Evolutionary conservation across 495 filamentous ascomycete species (phyloP).

Genomic region (Aspergillus heteromorphus): DNA sequence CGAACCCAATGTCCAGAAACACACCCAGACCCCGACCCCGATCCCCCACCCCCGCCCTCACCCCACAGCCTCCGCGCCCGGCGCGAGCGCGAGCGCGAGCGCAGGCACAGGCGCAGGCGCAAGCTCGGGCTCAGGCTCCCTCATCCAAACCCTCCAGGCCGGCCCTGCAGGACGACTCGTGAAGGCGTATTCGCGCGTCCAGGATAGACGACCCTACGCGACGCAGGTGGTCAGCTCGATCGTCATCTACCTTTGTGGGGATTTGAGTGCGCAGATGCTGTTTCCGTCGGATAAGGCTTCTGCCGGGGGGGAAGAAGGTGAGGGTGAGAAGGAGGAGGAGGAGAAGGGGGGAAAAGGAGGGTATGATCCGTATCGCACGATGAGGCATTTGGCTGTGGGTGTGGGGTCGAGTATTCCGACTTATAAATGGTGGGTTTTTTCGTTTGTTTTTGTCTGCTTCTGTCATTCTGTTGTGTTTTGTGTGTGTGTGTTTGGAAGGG

Average conservation of each 20-base stretch:
- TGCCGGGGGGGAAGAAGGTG: conserved; percentile 1
- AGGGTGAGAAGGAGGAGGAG: not conserved
- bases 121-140: conserved; percentile 39
- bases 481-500: too few relatives aligned
- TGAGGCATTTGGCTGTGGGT: conserved; percentile 69
- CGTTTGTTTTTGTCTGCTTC: too few relatives aligned
- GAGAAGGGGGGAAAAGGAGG: conserved; percentile 39
- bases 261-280: conserved; percentile 69
- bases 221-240: conserved; percentile 74
- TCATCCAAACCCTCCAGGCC: conserved; percentile 57
- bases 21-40: conserved; percentile 1
- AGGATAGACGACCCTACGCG: conserved; percentile 62
- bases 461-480: too few relatives aligned
- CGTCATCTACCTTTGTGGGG: conserved; percentile 73
- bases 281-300: conserved; percentile 32
- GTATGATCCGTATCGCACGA: conserved; percentile 67
- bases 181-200: conserved; percentile 58
- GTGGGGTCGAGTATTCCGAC: conserved; percentile 64
- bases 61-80: too few relatives aligned
- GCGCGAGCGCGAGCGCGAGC: too few relatives aligned
- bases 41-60: not conserved
- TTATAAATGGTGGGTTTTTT: conserved; percentile 62
- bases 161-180: conserved; percentile 35
- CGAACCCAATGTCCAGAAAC: conserved; percentile 4
- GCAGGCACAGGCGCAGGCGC: too few relatives aligned